A percentile compares a stretch with the other conserved stretches of the same genome.
Evolutionary conservation across 2,329 filamentous ascomycete genomes (phyloP).

Genomic region (Penicillium sp.): DNA sequence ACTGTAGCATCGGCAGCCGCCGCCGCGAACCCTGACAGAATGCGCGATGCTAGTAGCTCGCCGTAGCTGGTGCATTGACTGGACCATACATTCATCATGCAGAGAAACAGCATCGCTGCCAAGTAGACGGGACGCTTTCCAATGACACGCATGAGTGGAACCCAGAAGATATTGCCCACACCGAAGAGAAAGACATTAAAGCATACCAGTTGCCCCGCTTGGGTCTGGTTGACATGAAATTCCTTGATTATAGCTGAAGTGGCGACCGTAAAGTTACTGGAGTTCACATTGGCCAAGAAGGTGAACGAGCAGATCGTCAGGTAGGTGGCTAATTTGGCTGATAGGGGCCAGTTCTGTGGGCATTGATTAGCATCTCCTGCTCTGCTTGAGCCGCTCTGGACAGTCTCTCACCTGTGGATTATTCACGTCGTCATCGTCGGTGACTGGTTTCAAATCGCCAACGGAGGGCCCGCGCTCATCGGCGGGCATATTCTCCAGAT

Average conservation of each 20-base stretch:
- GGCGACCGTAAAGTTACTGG: slow-evolving; percentile 41
- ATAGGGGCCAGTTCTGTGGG: slow-evolving; percentile 23
- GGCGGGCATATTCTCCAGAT: slow-evolving; percentile 9
- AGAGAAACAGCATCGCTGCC: slow-evolving; percentile 31
- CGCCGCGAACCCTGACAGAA: slow-evolving; percentile 28
- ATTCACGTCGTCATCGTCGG: slow-evolving; percentile 10
- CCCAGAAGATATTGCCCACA: slow-evolving; percentile 27
- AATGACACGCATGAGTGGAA: slow-evolving; percentile 25
- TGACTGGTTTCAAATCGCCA: slow-evolving; percentile 1
- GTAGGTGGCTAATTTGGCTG: slow-evolving; percentile 29
- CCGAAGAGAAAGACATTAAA: slow-evolving; percentile 30
- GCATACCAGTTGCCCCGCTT: slow-evolving; percentile 25
- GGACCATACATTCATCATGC: slow-evolving; percentile 39
- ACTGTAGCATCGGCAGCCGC: slow-evolving; percentile 39
- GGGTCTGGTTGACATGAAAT: slow-evolving; percentile 25
- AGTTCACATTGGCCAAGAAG: slow-evolving; percentile 42
- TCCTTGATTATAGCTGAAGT: slow-evolving; percentile 32
- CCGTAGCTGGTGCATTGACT: slow-evolving; percentile 25
- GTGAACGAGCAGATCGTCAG: slow-evolving; percentile 41
- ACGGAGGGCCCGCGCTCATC: background rate
- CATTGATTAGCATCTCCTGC: background rate
- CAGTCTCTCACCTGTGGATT: slow-evolving; percentile 18
- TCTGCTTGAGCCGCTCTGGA: background rate
- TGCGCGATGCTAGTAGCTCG: slow-evolving; percentile 28
- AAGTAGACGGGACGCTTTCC: slow-evolving; percentile 43